Conservation (phyloP, 2,329 filamentous ascomycete genomes). For the Colletotrichum orbiculare region DNA sequence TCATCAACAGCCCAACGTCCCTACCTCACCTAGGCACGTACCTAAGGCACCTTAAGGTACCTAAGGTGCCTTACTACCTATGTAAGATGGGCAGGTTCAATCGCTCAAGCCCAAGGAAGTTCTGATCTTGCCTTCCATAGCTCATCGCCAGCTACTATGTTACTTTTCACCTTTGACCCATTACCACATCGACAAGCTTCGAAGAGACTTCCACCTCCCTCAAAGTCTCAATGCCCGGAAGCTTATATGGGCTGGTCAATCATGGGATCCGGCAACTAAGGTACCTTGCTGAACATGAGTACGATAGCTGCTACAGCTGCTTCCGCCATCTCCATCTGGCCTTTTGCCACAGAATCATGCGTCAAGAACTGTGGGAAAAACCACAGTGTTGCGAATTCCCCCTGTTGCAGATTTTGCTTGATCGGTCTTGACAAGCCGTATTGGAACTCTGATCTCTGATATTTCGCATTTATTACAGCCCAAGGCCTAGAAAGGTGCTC, state of each 20-base stretch:
- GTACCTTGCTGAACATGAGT: background rate
- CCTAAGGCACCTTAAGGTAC: background rate
- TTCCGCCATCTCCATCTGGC: background rate
- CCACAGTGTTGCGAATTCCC: too few species aligned
- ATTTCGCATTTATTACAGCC: too few species aligned
- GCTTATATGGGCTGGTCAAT: background rate
- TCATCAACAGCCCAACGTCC: background rate
- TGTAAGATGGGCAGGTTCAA: background rate
- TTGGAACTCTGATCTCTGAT: too few species aligned
- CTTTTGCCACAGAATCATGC: background rate
- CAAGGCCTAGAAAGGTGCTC: too few species aligned
- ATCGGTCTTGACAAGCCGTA: too few species aligned
- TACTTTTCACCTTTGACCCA: background rate
- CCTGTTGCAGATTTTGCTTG: too few species aligned
- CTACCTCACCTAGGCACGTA: background rate
- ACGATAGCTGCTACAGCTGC: too few species aligned
- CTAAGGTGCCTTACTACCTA: background rate
- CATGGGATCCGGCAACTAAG: conserved; percentile 9
- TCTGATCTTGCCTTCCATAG: background rate
- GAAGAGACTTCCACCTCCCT: conserved; percentile 7
- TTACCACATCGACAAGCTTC: conserved; percentile 19
- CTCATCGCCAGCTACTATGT: background rate
- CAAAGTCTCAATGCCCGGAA: conserved; percentile 28
- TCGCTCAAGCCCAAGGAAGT: too few species aligned
- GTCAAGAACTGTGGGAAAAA: too few species aligned